These are phyloP conservation scores for Corchorus olitorius DNA, from an alignment of 345 rosid genomes.

Conservation along the genomic window DNA sequence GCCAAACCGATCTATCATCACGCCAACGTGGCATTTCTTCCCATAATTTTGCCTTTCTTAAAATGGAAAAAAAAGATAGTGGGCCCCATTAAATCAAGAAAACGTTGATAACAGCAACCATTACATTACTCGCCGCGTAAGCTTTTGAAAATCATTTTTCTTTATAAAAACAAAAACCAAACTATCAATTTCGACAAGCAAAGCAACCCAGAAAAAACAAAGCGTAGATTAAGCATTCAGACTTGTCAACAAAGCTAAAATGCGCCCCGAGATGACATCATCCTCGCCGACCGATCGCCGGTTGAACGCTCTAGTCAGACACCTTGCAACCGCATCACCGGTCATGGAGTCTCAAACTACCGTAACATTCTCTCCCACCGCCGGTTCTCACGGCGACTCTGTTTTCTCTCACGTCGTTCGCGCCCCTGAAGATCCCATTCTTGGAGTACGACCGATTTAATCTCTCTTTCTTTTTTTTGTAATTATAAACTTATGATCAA, in stretches of 20 bases:
- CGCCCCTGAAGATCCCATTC: slow-evolving; percentile 92
- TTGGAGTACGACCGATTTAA: slow-evolving; percentile 52
- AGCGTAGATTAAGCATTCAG: slow-evolving; percentile 2
- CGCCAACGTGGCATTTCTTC: neutral
- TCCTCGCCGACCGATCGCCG: slow-evolving; percentile 49
- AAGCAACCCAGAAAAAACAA: neutral
- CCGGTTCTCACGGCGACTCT: slow-evolving; percentile 47
- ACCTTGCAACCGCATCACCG: slow-evolving; percentile 30
- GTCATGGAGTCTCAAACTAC: slow-evolving; percentile 22
- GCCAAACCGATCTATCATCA: neutral
- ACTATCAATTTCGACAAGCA: neutral
- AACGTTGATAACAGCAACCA: slow-evolving; percentile 8
- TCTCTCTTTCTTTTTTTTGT: neutral
- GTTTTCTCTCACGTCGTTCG: slow-evolving; percentile 75
- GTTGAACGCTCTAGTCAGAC: slow-evolving; percentile 48
- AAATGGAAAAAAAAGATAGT: neutral
- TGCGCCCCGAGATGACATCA: slow-evolving; percentile 19
- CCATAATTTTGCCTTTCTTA: neutral
- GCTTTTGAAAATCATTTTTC: neutral
- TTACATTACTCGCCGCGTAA: slow-evolving; percentile 21
- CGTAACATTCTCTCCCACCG: slow-evolving; percentile 45
- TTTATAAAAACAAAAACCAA: neutral
- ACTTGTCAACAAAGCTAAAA: slow-evolving; percentile 10
- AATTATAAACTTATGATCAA: neutral
- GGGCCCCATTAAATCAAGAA: neutral